Base-by-base conservation (phyloP, 1,284 basidiomycete species). In the Trichosporon asahii region DNA sequence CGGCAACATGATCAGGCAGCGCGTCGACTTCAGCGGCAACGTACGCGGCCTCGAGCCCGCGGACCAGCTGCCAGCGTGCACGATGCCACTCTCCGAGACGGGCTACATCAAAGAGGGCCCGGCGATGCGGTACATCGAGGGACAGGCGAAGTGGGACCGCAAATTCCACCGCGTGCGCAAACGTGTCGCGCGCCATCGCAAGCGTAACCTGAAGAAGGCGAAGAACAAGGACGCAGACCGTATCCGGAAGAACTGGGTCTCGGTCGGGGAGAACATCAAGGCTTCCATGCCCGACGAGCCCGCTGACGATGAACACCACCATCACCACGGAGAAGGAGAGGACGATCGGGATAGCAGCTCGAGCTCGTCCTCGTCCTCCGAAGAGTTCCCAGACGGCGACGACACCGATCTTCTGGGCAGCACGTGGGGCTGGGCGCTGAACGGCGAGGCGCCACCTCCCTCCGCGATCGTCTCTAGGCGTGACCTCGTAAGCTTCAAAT, bases 41-140 rank as follows among this genome's bases (percentile, higher is more conserved):
- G 86, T 93, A 18, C 89, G 95, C 11, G 87, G 90, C 0, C 86
- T 99, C 73, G 95, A 98, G 78, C 85, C 89, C 0, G 86, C 88
- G 70, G 80, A 85, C 0, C 87, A 91, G 63, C 85, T 98, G 0
- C 82, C 84, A 6, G 91, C 89, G 0, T 85, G 96, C 55, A 86
- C 85, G 8, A 82, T 95, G 57, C 86, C 88, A 0, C 80, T 85
- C 0, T 88, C 91, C 25, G 84, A 89, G 63, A 78, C 88, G 9
- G 87, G 87, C 0, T 69, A 82, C 23, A 83, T 88, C 76, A 85
- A 87, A 73, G 84, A 84, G 72, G 85, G 84, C 0, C 83, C 85
- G 0, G 83, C 81, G 1, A 77, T 82, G 74, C 76, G 84, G 40
- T 84, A 82, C 66, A 72, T 84, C 25, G 82, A 79, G 5, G 84